Base-by-base conservation (phyloP, 1,139 yeast species). In the Pneumocystis canis region DNA sequence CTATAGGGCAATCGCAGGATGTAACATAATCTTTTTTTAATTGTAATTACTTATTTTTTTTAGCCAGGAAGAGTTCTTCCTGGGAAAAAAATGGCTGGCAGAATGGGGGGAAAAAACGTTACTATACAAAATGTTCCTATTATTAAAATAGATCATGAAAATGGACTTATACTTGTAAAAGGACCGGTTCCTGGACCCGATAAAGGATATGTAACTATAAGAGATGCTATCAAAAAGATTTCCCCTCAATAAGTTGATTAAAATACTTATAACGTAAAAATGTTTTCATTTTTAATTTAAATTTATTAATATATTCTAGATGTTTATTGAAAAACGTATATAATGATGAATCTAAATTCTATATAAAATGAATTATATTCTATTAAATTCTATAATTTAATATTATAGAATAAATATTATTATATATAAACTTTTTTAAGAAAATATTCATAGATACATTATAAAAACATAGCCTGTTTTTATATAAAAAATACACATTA, bases 71-170 rank as follows among this genome's bases (percentile, higher is more conserved):
- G 99, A 78, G 89, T 89, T 63, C 79, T 89, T 67, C 97, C 97
- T 18, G 97, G 97, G 53, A 90, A 89, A 78, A 92, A 89, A 76
- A 90, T 94, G 97, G 95, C 98, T 39, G 98, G 98, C 68, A 87
- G 88, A 75, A 86, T 90, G 95, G 98, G 98, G 68, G 84, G 82
- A 66, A 79, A 81, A 65, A 80, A 78, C 69, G 81, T 82, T 68
- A 92, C 98, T 3, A 82, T 84, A 41, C 87, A 83, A 72, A 89
- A 89, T 73, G 79, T 84, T 58, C 80, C 84, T 73, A 86, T 94
- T 30, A 78, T 92, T 72, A 86, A 86, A 71, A 85, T 84, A 20
- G 90, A 88, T 72, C 88, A 84, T 60, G 89, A 81, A 62, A 83
- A 85, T 66, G 96, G 96, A 11, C 83, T 88, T 64, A 78, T 92